These are phyloP conservation scores for Cladosporium sp. DNA, from an alignment of 2,329 filamentous ascomycete genomes.

Conservation along the genomic window DNA sequence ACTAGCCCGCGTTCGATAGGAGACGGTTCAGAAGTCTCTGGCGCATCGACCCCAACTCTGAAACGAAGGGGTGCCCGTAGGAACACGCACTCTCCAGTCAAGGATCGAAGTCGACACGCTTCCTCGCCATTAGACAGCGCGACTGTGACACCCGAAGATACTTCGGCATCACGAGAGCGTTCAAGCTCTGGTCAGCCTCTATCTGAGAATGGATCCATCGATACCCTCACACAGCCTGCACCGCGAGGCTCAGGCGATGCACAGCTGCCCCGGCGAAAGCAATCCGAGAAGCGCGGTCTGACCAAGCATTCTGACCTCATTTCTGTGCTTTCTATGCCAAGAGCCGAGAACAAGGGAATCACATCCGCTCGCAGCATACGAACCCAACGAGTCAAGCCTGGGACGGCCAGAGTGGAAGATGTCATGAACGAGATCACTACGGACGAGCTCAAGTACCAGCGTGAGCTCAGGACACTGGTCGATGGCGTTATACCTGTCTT, in stretches of 20 bases:
- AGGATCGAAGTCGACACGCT: slow-evolving; percentile 31
- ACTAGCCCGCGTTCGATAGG: slow-evolving; percentile 7
- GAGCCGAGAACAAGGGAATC: slow-evolving; percentile 62
- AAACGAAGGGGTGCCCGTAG: slow-evolving; percentile 34
- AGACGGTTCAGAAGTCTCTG: slow-evolving; percentile 10
- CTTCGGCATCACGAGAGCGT: background rate
- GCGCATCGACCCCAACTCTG: slow-evolving; percentile 25
- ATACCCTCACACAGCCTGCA: slow-evolving; percentile 42
- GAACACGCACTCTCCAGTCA: slow-evolving; percentile 39
- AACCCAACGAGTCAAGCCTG: slow-evolving; percentile 63
- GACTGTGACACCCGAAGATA: slow-evolving; percentile 29
- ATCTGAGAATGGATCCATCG: slow-evolving; percentile 56
- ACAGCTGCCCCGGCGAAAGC: slow-evolving; percentile 26
- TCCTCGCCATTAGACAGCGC: slow-evolving; percentile 26
- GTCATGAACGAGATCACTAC: slow-evolving; percentile 74
- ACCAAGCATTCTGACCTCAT: slow-evolving; percentile 93
- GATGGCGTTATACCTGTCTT: slow-evolving; percentile 94
- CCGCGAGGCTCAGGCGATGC: slow-evolving; percentile 27
- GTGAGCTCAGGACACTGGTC: slow-evolving; percentile 87
- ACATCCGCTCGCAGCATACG: slow-evolving; percentile 75
- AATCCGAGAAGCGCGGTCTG: slow-evolving; percentile 64
- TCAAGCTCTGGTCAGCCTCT: slow-evolving; percentile 33
- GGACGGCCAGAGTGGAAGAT: slow-evolving; percentile 65
- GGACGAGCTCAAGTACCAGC: slow-evolving; percentile 83
- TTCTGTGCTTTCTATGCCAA: slow-evolving; percentile 76